Base-by-base conservation (phyloP, 805 yeast species). In the Kluyveromyces aestuarii region DNA sequence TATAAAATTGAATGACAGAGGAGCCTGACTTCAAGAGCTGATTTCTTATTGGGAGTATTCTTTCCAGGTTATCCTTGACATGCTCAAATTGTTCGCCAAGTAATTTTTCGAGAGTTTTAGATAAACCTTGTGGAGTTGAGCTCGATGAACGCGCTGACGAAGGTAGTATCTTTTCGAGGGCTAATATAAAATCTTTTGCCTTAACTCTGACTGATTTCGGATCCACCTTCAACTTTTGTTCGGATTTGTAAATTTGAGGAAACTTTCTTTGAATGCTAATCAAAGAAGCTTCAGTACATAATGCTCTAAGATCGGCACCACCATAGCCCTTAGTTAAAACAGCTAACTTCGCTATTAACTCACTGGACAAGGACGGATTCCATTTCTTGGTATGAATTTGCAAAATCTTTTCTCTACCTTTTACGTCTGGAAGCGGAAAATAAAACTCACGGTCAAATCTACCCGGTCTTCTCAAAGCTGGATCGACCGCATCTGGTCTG, bases 401-500 rank as follows among this genome's bases (percentile, higher is more conserved):
- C 40, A 93, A 68, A 51, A 93, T 93, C 54, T 84, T 81, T 51
- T 77, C 77, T 54, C 99, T 76, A 2, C 96, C 88, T 30, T 77
- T 76, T 6, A 77, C 58, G 60, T 88, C 95, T 1, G 99, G 99
- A 48, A 93, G 71, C 5, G 98, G 96, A 72, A 93, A 93, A 66
- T 87, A 93, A 64, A 93, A 93, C 63, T 93, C 99, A 55, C 99
- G 77, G 64, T 93, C 99, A 60, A 93, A 93, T 65, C 99, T 76
- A 1, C 99, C 99, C 0, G 99, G 99, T 58, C 99, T 77, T 61
- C 99, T 77, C 50, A 93, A 73, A 0, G 99, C 99, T 1, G 99
- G 97, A 67, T 93, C 99, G n/a, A 93, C 87, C 0, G 97, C 86
- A 68, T 93, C 98, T 0, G 99, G 99, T 61, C 99, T 74, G 68